phyloP scores from a whole-genome alignment of 2,329 filamentous ascomycete species.

The Drechslerella coelobrocha region DNA sequence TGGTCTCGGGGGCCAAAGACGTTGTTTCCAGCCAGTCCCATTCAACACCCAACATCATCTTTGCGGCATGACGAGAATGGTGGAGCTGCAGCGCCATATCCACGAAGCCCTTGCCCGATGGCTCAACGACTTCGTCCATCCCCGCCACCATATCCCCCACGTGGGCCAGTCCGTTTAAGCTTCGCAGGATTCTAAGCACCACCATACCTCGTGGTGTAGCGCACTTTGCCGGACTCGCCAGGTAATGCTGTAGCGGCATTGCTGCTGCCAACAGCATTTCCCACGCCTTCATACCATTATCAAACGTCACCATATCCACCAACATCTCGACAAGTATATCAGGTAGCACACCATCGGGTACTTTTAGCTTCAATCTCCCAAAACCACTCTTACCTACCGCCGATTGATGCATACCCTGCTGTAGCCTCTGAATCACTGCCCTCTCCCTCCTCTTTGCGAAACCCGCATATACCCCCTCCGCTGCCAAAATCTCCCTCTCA shows the following conservation, averaged over 20 bases:
- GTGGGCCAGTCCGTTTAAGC: slow-evolving; percentile 59
- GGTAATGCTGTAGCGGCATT: slow-evolving; percentile 58
- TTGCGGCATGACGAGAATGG: not conserved
- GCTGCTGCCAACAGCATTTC: slow-evolving; percentile 58
- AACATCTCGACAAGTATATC: slow-evolving; percentile 11
- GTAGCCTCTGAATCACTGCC: not conserved
- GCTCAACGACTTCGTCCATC: slow-evolving; percentile 58
- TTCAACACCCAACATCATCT: slow-evolving; percentile 2
- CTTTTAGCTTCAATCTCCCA: slow-evolving; percentile 15
- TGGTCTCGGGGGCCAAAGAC: slow-evolving; percentile 15
- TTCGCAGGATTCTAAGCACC: slow-evolving; percentile 58
- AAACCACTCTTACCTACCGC: not conserved
- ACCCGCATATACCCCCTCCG: slow-evolving; percentile 25
- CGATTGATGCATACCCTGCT: not conserved
- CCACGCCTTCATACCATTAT: slow-evolving; percentile 32
- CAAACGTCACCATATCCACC: too few species aligned
- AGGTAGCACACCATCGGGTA: slow-evolving; percentile 15
- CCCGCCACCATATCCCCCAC: slow-evolving; percentile 58
- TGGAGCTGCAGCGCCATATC: slow-evolving; percentile 21
- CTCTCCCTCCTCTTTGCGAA: slow-evolving; percentile 19
- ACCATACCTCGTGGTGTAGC: slow-evolving; percentile 56
- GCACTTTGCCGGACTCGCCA: slow-evolving; percentile 58
- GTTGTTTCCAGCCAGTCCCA: slow-evolving; percentile 27
- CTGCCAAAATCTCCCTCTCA: slow-evolving; percentile 6
- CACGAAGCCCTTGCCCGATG: slow-evolving; percentile 7